Conservation (phyloP, 225 moss, liverwort and hornwort species). For the Marchantia polymorpha region DNA sequence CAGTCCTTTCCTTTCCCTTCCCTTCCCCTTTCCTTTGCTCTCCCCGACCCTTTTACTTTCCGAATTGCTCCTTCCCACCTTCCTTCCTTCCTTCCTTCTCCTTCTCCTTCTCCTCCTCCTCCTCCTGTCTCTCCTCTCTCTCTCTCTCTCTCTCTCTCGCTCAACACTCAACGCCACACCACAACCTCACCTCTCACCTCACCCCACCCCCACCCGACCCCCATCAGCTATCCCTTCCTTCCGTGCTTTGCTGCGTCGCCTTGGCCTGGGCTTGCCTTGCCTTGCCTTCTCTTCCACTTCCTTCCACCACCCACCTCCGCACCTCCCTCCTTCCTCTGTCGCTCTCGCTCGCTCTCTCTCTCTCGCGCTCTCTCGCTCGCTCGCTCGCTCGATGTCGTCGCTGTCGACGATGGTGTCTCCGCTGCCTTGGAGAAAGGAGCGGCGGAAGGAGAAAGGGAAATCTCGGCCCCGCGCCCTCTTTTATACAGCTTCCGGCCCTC, state of each 20-base stretch:
- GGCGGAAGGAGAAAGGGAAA: background rate
- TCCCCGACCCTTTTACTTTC: background rate
- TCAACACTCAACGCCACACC: background rate
- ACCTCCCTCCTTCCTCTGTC: background rate
- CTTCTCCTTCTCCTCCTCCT: background rate
- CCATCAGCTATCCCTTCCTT: background rate
- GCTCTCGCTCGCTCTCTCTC: no score
- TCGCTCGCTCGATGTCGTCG: background rate
- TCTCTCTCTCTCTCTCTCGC: background rate
- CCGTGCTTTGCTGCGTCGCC: background rate
- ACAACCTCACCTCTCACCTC: background rate
- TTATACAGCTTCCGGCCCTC: slow-evolving; percentile 16
- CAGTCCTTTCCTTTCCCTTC: no score
- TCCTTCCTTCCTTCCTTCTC: no score
- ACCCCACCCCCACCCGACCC: background rate
- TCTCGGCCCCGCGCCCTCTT: background rate
- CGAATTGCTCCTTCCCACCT: background rate
- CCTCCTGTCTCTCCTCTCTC: background rate
- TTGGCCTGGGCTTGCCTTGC: no score
- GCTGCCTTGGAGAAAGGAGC: background rate
- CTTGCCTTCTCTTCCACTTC: background rate
- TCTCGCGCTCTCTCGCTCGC: slow-evolving; percentile 3
- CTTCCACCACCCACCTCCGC: background rate
- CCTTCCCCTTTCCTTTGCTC: background rate
- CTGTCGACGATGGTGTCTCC: background rate